Evolutionary conservation across 768 basidiomycete species (phyloP), one percentile per base, ranked within the genome.

Genomic region (Suillus plorans): DNA sequence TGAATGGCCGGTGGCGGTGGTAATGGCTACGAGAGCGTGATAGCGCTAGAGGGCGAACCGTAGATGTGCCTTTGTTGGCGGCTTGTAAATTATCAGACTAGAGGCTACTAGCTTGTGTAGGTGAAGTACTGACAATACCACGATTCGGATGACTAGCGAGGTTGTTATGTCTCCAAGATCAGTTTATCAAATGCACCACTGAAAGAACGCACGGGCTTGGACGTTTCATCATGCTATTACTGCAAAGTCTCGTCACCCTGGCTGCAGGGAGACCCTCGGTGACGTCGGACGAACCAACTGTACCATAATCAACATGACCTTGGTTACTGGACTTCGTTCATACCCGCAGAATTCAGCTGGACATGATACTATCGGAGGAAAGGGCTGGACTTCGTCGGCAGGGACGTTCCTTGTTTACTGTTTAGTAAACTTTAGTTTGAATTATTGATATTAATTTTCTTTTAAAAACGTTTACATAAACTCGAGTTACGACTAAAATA

Each of bases 1-100:
- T n/a, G 81, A 80, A 64, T 81, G 79, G 79, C 79, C 81, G 9
- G 50, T 80, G 62, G 80, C 74, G 8, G 62, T 80, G 62, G 52
- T 66, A 31, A 39, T 69, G 60, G 67, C 63, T 47, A 66, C 68
- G 63, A 68, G 64, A 49, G 25, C 25, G 16, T 41, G 12, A 41
- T 25, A 10, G 58, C 13, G 39, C 1, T 41, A 7, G 9, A 45
- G 44, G 18, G 44, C 10, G 9, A 5, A 31, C 31, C 31, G 16
- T 18, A 28, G 10, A 5, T 41, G 5, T 25, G 6, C 28, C 18
- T 58, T 58, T 5, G 1, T 58, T 28, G 22, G 37, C 1, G 5
- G 22, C 25, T 41, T 41, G 39, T 25, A 25, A 10, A 28, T 28
- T 16, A 58, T 58, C 18, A n/a, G 10, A 45, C 45, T n/a, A 45